Base-by-base conservation (phyloP, 2,329 filamentous ascomycete species). In the Aspergillus sp. region DNA sequence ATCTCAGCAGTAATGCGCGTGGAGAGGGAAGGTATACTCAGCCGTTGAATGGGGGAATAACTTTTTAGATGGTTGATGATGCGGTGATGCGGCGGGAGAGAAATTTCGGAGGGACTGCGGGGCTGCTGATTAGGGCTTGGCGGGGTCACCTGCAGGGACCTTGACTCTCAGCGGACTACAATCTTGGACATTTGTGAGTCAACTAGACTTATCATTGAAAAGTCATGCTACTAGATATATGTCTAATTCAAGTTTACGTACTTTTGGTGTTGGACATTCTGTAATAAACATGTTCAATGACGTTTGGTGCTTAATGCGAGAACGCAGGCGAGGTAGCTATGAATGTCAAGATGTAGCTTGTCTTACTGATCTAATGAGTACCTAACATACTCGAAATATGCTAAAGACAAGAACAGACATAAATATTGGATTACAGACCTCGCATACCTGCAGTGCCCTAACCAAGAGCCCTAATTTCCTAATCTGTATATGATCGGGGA, bases 91-190 rank as follows among this genome's bases (percentile, higher is more conserved):
- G 49, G 32, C 44, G 32, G 49, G 45, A 46, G 53, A 60, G 56
- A 60, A 64, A 59, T 57, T 59, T 63, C 49, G 53, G 48, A 45
- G 47, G 52, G 46, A 48, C 49, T 58, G 62, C 62, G 61, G 62
- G 60, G 60, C 54, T 43, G 41, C 57, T 58, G 54, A 56, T 63
- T 63, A 63, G 60, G 61, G 62, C 50, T 64, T 57, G 53, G 59
- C 52, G 53, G 60, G 54, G 56, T 60, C 57, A 62, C 59, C 53
- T 56, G 56, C 33, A 43, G 17, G 20, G 20, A 19, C 35, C 9
- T 15, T 20, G 20, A 13, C 5, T 7, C 38, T 12, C 5, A 13
- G 38, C 19, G n/a, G n/a, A n/a, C 9, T 9, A 6, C 7, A 4
- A 41, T 41, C 7, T 22, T 17, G 35, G 35, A 38, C 9, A 15